Percentiles rank a stretch among this genome's conserved stretches.
phyloP scores from a whole-genome alignment of 495 filamentous ascomycete genomes.

The Penicillium lagena region DNA sequence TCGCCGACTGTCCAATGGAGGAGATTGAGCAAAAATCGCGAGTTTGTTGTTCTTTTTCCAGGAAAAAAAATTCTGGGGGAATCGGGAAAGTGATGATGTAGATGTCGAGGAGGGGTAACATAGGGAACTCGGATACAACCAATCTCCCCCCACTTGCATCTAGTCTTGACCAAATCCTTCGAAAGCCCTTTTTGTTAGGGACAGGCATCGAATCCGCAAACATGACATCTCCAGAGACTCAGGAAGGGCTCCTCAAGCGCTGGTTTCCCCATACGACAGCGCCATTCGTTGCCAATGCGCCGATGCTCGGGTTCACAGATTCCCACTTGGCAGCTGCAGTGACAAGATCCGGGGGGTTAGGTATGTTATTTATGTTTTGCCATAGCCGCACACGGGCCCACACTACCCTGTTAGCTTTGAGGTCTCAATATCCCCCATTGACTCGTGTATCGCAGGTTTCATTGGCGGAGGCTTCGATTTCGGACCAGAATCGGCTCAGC shows the following conservation, averaged over 20 bases:
- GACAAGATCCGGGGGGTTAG: slow-evolving; percentile 68
- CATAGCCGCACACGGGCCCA: neutral
- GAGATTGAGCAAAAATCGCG: too few species aligned
- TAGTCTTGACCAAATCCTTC: too few species aligned
- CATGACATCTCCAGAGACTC: too few species aligned
- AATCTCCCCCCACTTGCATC: too few species aligned
- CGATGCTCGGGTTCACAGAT: slow-evolving; percentile 67
- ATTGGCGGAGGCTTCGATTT: slow-evolving; percentile 70
- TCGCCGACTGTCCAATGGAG: too few species aligned
- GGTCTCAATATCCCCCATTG: neutral
- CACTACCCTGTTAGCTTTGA: neutral
- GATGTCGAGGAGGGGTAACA: too few species aligned
- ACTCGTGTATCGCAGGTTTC: slow-evolving; percentile 17
- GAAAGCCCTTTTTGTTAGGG: too few species aligned
- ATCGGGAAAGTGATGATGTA: too few species aligned
- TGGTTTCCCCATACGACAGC: slow-evolving; percentile 14
- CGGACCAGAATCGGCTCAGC: slow-evolving; percentile 54
- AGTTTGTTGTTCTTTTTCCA: too few species aligned
- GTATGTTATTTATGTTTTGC: slow-evolving; percentile 24
- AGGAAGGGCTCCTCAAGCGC: neutral
- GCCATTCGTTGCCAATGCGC: slow-evolving; percentile 56
- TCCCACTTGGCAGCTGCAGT: slow-evolving; percentile 65
- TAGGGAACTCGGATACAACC: too few species aligned
- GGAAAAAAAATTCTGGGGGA: too few species aligned
- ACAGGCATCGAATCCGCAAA: too few species aligned